These are phyloP conservation scores for Aspergillus bertholletiae DNA, from an alignment of 495 filamentous ascomycete species.

Conservation along the genomic window DNA sequence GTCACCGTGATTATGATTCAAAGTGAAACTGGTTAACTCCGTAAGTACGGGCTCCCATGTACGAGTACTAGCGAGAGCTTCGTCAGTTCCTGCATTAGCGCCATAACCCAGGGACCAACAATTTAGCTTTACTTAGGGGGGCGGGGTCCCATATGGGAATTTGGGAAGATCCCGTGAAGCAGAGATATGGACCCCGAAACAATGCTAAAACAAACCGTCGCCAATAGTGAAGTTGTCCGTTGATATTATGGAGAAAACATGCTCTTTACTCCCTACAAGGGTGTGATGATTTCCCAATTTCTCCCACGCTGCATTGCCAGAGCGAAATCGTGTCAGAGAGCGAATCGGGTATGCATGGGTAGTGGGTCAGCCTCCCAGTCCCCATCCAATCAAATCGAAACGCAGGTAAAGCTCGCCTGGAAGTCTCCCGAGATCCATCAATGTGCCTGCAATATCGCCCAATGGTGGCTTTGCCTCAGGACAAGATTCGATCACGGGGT, in stretches of 20 bases:
- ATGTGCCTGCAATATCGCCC: background rate
- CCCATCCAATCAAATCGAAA: background rate
- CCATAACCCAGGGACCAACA: constrained; percentile 12
- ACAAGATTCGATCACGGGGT: constrained; percentile 5
- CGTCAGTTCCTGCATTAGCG: constrained; percentile 47
- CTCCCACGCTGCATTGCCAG: background rate
- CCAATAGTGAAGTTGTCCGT: background rate
- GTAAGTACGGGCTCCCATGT: too few relatives aligned
- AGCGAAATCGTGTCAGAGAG: background rate
- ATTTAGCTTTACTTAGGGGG: constrained; percentile 15
- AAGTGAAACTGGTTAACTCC: constrained; percentile 11
- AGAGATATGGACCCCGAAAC: constrained; percentile 1
- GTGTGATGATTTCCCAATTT: background rate
- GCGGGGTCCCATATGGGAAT: background rate
- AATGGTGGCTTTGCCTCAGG: background rate
- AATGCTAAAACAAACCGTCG: constrained; percentile 2
- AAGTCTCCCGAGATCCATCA: constrained; percentile 2
- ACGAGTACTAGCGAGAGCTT: constrained; percentile 12
- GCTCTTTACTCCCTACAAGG: background rate
- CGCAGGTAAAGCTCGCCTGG: background rate
- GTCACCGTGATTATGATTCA: constrained; percentile 10
- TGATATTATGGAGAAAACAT: background rate
- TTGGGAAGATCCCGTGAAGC: background rate
- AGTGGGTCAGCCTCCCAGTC: background rate
- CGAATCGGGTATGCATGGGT: background rate